Conservation (phyloP, 208 protist genomes). For the Trypanosoma avium region DNA sequence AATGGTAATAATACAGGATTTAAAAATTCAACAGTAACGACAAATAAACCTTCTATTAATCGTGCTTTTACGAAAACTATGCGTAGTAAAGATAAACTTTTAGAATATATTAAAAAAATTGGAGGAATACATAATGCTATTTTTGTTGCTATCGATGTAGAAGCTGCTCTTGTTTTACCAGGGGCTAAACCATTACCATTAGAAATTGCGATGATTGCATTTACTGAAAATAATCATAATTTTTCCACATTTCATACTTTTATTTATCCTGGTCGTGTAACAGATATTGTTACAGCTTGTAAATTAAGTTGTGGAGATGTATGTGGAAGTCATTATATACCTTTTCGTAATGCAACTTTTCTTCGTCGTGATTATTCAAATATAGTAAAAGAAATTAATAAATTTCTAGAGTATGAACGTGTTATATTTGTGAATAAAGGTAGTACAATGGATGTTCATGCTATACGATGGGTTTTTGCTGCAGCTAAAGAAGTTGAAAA, state of each 20-base stretch:
- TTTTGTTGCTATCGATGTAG: slow-evolving; percentile 58
- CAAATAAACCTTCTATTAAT: background rate
- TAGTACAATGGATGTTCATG: slow-evolving; percentile 42
- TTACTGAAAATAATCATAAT: slow-evolving; percentile 2
- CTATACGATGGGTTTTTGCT: slow-evolving; percentile 56
- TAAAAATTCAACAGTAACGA: no score
- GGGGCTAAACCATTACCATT: slow-evolving; percentile 35
- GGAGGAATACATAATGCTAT: slow-evolving; percentile 35
- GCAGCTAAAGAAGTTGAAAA: slow-evolving; percentile 20
- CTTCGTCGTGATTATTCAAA: slow-evolving; percentile 38
- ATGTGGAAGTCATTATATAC: slow-evolving; percentile 39
- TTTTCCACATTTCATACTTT: slow-evolving; percentile 22
- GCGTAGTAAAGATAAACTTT: slow-evolving; percentile 30
- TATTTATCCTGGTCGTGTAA: slow-evolving; percentile 16
- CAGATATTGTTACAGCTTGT: slow-evolving; percentile 9
- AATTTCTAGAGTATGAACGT: slow-evolving; percentile 26
- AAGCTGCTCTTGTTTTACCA: slow-evolving; percentile 29
- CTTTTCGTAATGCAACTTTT: slow-evolving; percentile 43
- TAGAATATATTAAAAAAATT: slow-evolving; percentile 25
- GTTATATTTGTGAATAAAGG: slow-evolving; percentile 74
- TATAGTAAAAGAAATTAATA: slow-evolving; percentile 15
- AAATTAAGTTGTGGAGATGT: slow-evolving; percentile 24
- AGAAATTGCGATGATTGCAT: slow-evolving; percentile 47
- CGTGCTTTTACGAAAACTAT: slow-evolving; percentile 23
- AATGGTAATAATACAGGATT: no score